These are phyloP conservation scores for Chenopodium berlandieri DNA, from an alignment of 148 eudicot species.

Conservation along the genomic window DNA sequence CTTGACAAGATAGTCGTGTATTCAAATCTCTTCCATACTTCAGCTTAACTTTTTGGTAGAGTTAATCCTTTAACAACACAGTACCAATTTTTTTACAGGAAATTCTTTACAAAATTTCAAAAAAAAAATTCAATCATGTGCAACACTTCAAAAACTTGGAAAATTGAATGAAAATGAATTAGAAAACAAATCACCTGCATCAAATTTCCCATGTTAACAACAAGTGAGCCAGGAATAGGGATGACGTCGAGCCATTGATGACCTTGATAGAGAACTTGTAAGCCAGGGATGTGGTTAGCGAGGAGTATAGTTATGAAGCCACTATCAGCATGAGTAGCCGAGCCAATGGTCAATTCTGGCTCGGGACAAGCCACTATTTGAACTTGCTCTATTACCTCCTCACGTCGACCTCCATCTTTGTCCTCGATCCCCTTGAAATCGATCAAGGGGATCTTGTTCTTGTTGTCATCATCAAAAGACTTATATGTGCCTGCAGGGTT, in stretches of 20 bases:
- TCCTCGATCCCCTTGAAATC: constrained; percentile 5
- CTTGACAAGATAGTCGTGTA: too few species aligned
- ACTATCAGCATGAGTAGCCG: constrained; percentile 15
- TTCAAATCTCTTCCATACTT: too few species aligned
- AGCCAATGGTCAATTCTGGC: constrained; percentile 5
- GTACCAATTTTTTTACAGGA: too few species aligned
- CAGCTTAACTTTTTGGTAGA: too few species aligned
- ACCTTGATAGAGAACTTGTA: constrained; percentile 22
- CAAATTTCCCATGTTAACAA: constrained; percentile 11
- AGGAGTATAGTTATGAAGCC: constrained; percentile 22
- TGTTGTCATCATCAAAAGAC: not conserved
- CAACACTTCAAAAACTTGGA: too few species aligned
- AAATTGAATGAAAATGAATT: too few species aligned
- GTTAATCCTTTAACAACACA: too few species aligned
- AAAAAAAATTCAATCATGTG: too few species aligned
- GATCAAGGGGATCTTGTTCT: constrained; percentile 3
- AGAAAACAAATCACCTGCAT: not conserved
- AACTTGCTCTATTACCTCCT: constrained; percentile 8
- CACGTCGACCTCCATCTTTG: constrained; percentile 5
- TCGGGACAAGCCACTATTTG: constrained; percentile 9
- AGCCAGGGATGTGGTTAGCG: constrained; percentile 16
- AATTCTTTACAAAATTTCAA: too few species aligned
- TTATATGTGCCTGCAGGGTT: not conserved
- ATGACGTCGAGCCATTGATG: constrained; percentile 14
- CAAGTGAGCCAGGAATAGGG: constrained; percentile 4